Evolutionary conservation across 352 stramenopile species (phyloP).

Genomic region (Phytopythium chamaehyphon): DNA sequence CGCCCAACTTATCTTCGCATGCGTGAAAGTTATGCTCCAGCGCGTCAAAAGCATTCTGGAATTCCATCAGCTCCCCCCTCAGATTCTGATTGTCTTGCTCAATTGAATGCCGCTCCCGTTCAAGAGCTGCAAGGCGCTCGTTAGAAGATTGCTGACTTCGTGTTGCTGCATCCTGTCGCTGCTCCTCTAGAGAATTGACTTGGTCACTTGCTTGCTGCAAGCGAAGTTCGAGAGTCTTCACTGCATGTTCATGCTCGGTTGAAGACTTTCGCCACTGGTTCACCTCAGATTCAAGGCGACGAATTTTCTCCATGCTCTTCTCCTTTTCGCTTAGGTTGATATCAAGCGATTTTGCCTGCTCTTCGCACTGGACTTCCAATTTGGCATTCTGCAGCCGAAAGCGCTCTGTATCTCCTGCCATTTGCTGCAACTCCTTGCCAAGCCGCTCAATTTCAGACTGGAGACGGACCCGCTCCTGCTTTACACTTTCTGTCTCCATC

Average conservation of each 20-base stretch:
- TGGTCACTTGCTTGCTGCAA: slow-evolving; percentile 20
- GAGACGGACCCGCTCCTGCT: slow-evolving; percentile 40
- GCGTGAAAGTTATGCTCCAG: slow-evolving; percentile 42
- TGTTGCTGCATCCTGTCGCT: slow-evolving; percentile 30
- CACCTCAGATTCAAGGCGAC: slow-evolving; percentile 41
- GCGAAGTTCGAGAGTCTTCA: slow-evolving; percentile 28
- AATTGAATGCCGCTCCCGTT: slow-evolving; percentile 47
- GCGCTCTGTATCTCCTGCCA: slow-evolving; percentile 33
- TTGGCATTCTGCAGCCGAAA: slow-evolving; percentile 56
- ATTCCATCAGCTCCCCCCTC: slow-evolving; percentile 32
- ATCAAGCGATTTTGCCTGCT: slow-evolving; percentile 49
- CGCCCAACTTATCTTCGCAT: slow-evolving; percentile 29
- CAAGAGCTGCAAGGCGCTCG: slow-evolving; percentile 45
- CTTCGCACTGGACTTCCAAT: slow-evolving; percentile 41
- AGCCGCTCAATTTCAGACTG: slow-evolving; percentile 51
- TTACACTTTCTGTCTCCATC: slow-evolving; percentile 40
- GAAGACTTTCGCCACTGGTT: slow-evolving; percentile 33
- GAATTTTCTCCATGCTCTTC: slow-evolving; percentile 31
- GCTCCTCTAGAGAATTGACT: slow-evolving; percentile 22
- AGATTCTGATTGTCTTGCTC: slow-evolving; percentile 55
- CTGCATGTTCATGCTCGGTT: slow-evolving; percentile 27
- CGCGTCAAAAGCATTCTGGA: slow-evolving; percentile 45
- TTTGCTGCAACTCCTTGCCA: slow-evolving; percentile 37
- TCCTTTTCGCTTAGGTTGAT: slow-evolving; percentile 43
- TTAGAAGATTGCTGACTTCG: slow-evolving; percentile 48